Percentiles rank a stretch among this genome's conserved stretches.
These are phyloP conservation scores for Penicillium argentinense DNA, from an alignment of 495 filamentous ascomycete species.

Conservation along the genomic window DNA sequence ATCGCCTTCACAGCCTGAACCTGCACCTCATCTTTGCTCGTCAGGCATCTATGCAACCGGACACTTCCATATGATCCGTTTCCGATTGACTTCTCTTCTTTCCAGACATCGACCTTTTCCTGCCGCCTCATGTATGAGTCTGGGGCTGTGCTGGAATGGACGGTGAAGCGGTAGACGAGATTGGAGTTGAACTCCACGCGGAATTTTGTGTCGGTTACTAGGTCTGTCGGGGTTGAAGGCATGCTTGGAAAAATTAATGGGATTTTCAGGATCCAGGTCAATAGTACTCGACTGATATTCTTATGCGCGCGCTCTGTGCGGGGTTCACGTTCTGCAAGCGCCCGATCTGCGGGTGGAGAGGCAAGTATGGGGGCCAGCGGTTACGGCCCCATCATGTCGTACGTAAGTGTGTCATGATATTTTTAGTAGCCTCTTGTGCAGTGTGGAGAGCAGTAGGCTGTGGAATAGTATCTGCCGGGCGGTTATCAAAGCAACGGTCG, in stretches of 20 bases:
- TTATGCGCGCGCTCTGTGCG: not conserved
- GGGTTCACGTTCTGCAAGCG: too few relatives aligned
- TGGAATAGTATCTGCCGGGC: too few relatives aligned
- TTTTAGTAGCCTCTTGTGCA: too few relatives aligned
- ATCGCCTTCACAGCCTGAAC: constrained; percentile 11
- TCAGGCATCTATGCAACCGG: constrained; percentile 1
- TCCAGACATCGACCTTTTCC: not conserved
- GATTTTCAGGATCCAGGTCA: not conserved
- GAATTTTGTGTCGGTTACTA: not conserved
- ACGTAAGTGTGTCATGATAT: too few relatives aligned
- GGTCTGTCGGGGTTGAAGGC: not conserved
- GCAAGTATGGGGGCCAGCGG: too few relatives aligned
- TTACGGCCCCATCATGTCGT: too few relatives aligned
- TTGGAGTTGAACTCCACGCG: not conserved
- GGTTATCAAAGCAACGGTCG: too few relatives aligned
- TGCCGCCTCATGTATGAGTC: not conserved
- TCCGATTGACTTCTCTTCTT: constrained; percentile 3
- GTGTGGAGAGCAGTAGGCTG: too few relatives aligned
- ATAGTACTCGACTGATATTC: not conserved
- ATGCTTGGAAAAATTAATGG: not conserved
- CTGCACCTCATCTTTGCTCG: not conserved
- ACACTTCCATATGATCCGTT: constrained; percentile 4
- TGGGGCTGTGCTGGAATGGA: not conserved
- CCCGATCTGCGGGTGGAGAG: too few relatives aligned
- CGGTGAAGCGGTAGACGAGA: not conserved